Percentiles rank a stretch among this genome's conserved stretches.
These are phyloP conservation scores for Auricularia heimuer DNA, from an alignment of 768 basidiomycete species.

Conservation along the genomic window DNA sequence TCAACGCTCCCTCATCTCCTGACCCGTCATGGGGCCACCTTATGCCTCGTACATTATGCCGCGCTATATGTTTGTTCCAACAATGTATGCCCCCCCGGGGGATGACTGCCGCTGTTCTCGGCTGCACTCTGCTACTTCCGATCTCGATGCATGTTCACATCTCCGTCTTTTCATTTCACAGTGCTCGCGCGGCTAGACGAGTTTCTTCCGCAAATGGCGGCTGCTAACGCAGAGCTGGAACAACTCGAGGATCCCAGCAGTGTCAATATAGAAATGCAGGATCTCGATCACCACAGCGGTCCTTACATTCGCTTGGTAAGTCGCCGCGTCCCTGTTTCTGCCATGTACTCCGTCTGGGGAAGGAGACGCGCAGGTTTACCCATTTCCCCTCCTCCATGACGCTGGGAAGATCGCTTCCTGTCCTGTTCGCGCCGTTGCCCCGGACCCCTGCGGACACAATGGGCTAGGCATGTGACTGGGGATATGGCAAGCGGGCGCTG, in stretches of 20 bases:
- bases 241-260: conserved; percentile 6
- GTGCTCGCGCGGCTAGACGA: conserved; percentile 10
- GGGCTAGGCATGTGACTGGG: neutral
- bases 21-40: neutral
- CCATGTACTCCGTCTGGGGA: neutral
- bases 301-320: neutral
- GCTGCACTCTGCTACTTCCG: neutral
- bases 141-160: neutral
- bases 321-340: neutral
- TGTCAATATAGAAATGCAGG: conserved; percentile 10
- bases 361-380: neutral
- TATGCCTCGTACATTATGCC: too few relatives aligned
- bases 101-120: neutral
- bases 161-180: neutral
- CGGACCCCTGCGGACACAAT: conserved; percentile 4
- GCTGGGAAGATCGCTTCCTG: neutral
- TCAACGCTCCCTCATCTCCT: neutral
- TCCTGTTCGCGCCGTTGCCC: neutral
- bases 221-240: conserved; percentile 8
- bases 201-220: conserved; percentile 10
- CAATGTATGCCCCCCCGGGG: neutral
- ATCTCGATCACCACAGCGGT: neutral
- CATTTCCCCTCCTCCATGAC: neutral
- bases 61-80: neutral
- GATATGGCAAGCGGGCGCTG: neutral